Evolutionary conservation across 2,329 filamentous ascomycete genomes (phyloP), one percentile per base, ranked within the genome.

Genomic region (Neonectria neomacrospora): DNA sequence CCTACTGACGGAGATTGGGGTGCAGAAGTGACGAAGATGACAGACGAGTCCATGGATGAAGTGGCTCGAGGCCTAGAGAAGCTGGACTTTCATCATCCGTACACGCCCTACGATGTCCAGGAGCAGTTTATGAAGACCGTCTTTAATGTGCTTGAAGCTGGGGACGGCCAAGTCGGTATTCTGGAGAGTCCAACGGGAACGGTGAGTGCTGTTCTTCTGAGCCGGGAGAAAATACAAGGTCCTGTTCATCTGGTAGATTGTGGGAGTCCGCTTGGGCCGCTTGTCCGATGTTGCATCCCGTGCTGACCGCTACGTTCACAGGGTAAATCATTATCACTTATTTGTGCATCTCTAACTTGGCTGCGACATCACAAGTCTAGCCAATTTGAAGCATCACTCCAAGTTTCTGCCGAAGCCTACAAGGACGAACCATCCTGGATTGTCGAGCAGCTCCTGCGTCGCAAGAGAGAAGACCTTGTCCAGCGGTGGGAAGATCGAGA

Each of bases 111-210:
- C 77, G 86, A 91, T 55, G 96, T 97, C 45, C 94, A 97, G 74
- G 84, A 90, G 47, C 83, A 95, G 69, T 96, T 97, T 74, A 97
- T 97, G 94, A 88, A 85, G 69, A 86, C 91, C 1, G 85, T 96
- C 5, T 97, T 97, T 75, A 80, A 88, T 53, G 92, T 93, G 64
- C 86, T 97, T 26, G 89, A 96, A 69, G 74, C 73, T 23, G 86
- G 86, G 5, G 78, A 91, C 44, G 90, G 92, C 9, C 92, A 94
- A 73, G 84, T 97, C 50, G 94, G 92, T 30, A 94, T 97, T 45
- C 90, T 97, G 48, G 94, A 97, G 75, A 97, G 93, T 48, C 94
- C 94, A n/a, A 97, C 94, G 44, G 94, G 94, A 77, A 91, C 88
- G 66, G 85, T 86, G 75, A 67, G 80, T 78, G 16, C 3, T 12